phyloP scores from a whole-genome alignment of 495 filamentous ascomycete genomes.

The Aspergillus saccharolyticus region DNA sequence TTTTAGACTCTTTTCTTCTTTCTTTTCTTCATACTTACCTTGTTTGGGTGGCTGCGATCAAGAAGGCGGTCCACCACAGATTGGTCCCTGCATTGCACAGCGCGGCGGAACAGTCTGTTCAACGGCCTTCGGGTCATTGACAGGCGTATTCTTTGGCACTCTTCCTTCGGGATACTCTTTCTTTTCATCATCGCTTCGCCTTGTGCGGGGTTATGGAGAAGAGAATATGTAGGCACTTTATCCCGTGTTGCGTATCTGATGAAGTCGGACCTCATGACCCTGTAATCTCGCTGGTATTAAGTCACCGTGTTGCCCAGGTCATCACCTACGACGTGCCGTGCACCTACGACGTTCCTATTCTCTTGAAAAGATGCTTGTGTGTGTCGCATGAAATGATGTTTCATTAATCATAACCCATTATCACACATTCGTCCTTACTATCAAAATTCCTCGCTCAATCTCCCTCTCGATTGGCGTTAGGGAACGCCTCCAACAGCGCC shows the following conservation, averaged over 20 bases:
- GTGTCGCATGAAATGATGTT: not conserved
- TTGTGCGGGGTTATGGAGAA: constrained; percentile 51
- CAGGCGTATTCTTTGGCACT: constrained; percentile 72
- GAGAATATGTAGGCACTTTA: constrained; percentile 19
- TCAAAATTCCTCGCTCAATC: not conserved
- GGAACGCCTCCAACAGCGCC: constrained; percentile 55
- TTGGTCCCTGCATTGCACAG: constrained; percentile 74
- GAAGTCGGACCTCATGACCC: no score
- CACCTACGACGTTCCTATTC: no score
- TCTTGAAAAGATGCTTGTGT: not conserved
- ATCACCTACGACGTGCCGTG: no score
- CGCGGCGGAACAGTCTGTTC: constrained; percentile 61
- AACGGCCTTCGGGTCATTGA: constrained; percentile 67
- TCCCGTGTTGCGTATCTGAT: no score
- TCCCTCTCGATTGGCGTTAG: constrained; percentile 32
- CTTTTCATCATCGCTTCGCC: constrained; percentile 56
- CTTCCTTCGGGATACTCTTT: constrained; percentile 32
- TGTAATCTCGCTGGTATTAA: not conserved
- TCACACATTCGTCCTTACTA: constrained; percentile 3
- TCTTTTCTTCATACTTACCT: constrained; percentile 72
- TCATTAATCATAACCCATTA: not conserved
- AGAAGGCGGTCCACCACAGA: constrained; percentile 52
- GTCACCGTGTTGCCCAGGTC: no score
- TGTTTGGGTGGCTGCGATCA: constrained; percentile 61
- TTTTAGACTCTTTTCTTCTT: constrained; percentile 36